Evolutionary conservation across 148 eudicot genomes (phyloP), one percentile per base, ranked within the genome.

Genomic region (Polygonum maritimum): DNA sequence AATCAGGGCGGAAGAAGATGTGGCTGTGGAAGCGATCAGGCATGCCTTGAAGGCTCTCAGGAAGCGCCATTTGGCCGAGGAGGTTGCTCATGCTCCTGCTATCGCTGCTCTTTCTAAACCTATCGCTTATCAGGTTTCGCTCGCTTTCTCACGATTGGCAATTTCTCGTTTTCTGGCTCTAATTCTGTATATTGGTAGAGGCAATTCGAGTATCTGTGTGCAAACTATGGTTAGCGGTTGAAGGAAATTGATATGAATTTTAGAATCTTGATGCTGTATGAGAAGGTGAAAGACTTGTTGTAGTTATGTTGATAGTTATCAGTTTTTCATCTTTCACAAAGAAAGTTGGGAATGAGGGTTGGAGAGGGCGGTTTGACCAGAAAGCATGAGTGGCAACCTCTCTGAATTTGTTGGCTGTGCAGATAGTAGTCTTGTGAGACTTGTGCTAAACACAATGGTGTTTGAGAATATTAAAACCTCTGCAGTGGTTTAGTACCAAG

Each of bases 31-130:
- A 51, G 97, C 97, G 72, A 90, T 95, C 22, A 89, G 85, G 75
- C 88, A 92, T 73, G 96, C 92, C 44, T 69, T 95, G 60, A 92
- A 82, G 84, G 90, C 97, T 22, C 90, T 95, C 60, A 84, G 71
- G 21, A 89, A 90, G 85, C 93, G 98, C 74, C 98, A 92, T 78
- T 83, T 88, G 76, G 82, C 78, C 9, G 97, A 95, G 81, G 98
- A 95, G 78, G 92, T 78, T 76, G 98, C 97, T 83, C 97, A 92
- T 82, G 82, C 84, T 39, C 92, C 96, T 16, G 91, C 96, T 69
- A 83, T 89, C 36, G 62, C 75, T 19, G 94, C 97, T 76, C 84
- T 92, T 57, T 81, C 92, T 4, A 86, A 89, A 76, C 97, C 96
- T 60, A 80, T 92, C 45, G 76, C 78, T 48, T 83, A 86, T 85